phyloP scores from a whole-genome alignment of 805 yeast genomes.

The Hanseniaspora occidentalis region DNA sequence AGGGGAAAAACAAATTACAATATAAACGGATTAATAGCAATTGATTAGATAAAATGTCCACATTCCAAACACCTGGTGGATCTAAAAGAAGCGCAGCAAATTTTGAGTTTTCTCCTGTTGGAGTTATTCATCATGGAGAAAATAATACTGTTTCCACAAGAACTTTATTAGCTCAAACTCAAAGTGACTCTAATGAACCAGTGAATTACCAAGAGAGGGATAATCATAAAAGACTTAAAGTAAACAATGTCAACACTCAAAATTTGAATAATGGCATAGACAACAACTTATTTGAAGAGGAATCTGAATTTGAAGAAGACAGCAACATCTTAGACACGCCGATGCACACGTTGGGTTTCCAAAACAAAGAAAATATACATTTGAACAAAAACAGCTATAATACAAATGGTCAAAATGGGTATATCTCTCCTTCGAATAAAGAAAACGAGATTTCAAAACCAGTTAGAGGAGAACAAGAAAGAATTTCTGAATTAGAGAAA shows the following conservation, averaged over 20 bases:
- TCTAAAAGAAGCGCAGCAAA: slow-evolving; percentile 16
- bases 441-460: slow-evolving; percentile 16
- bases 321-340: neutral
- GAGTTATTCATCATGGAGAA: slow-evolving; percentile 12
- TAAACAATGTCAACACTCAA: too few species aligned
- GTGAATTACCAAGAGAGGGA: too few species aligned
- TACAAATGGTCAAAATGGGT: neutral
- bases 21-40: neutral
- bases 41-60: neutral
- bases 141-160: too few species aligned
- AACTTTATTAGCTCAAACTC: too few species aligned
- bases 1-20: too few species aligned
- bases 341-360: neutral
- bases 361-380: neutral
- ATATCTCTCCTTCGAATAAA: neutral
- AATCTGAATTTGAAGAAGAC: slow-evolving; percentile 9
- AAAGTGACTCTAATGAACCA: too few species aligned
- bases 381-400: too few species aligned
- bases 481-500: slow-evolving; percentile 12
- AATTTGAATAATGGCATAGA: neutral
- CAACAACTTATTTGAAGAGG: slow-evolving; percentile 11
- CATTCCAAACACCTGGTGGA: slow-evolving; percentile 12
- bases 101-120: slow-evolving; percentile 33
- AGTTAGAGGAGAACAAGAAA: slow-evolving; percentile 19
- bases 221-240: too few species aligned